phyloP scores from a whole-genome alignment of 345 rosid genomes.

The Aquilaria malaccensis region DNA sequence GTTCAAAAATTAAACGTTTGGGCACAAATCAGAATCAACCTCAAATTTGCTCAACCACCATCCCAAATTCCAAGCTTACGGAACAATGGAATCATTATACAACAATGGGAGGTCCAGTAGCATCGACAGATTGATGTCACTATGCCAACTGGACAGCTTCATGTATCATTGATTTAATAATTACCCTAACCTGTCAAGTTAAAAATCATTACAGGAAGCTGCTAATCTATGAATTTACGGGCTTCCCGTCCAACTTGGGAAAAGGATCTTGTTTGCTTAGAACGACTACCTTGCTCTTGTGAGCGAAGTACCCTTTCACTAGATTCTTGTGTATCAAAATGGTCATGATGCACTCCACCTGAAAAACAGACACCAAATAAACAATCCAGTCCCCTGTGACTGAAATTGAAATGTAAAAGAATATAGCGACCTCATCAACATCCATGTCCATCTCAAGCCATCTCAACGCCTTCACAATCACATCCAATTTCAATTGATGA shows the following conservation, averaged over 20 bases:
- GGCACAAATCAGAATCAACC: too few relatives aligned
- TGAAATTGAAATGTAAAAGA: not conserved
- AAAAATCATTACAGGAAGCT: not conserved
- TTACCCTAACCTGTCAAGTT: not conserved
- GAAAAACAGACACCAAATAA: slow-evolving; percentile 11
- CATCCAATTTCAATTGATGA: slow-evolving; percentile 93
- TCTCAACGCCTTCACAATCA: slow-evolving; percentile 71
- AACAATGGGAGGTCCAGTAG: not conserved
- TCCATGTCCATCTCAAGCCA: slow-evolving; percentile 98
- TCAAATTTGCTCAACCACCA: too few relatives aligned
- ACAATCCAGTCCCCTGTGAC: slow-evolving; percentile 8
- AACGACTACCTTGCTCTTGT: slow-evolving; percentile 92
- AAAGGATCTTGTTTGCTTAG: slow-evolving; percentile 98
- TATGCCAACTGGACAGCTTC: not conserved
- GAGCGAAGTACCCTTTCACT: slow-evolving; percentile 83
- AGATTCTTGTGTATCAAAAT: slow-evolving; percentile 84
- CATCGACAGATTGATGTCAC: not conserved
- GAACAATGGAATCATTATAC: too few relatives aligned
- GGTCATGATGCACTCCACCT: slow-evolving; percentile 94
- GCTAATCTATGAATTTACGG: slow-evolving; percentile 50
- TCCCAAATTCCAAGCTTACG: too few relatives aligned
- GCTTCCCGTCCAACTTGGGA: slow-evolving; percentile 73
- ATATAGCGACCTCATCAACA: slow-evolving; percentile 63
- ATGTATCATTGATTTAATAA: too few relatives aligned
- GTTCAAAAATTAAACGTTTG: too few relatives aligned